phyloP scores from a whole-genome alignment of 2,329 filamentous ascomycete species.

The Penicillium fuscoglaucum region DNA sequence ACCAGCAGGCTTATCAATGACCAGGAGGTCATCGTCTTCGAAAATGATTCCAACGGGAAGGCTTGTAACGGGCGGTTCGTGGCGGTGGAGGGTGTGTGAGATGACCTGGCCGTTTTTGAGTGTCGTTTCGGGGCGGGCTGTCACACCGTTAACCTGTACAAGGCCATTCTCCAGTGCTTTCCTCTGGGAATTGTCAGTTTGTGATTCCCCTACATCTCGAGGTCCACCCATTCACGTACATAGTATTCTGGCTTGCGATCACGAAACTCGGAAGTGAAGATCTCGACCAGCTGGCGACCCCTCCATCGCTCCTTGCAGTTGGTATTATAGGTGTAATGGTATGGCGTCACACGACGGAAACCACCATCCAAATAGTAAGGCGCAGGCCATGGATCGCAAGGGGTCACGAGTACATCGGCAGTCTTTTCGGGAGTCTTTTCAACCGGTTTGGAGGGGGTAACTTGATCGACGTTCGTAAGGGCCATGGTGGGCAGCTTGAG shows the following conservation, averaged over 20 bases:
- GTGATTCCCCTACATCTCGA: not conserved
- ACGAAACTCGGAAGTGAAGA: constrained; percentile 89
- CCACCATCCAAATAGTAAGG: constrained; percentile 85
- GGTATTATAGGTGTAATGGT: constrained; percentile 51
- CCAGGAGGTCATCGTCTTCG: constrained; percentile 89
- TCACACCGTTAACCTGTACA: constrained; percentile 78
- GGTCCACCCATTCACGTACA: constrained; percentile 54
- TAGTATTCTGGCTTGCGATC: constrained; percentile 88
- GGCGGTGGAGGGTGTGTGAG: constrained; percentile 89
- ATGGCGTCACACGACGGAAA: constrained; percentile 48
- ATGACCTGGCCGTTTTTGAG: constrained; percentile 89
- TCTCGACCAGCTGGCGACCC: constrained; percentile 74
- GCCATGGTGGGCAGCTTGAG: constrained; percentile 40
- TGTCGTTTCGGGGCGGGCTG: constrained; percentile 64
- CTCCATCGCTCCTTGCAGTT: constrained; percentile 82
- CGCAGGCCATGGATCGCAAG: constrained; percentile 52
- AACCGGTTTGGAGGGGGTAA: constrained; percentile 29
- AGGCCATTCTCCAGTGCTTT: constrained; percentile 76
- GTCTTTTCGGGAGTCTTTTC: constrained; percentile 29
- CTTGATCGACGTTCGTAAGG: constrained; percentile 35
- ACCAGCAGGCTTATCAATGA: constrained; percentile 95
- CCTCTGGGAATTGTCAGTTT: constrained; percentile 47
- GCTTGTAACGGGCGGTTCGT: constrained; percentile 88
- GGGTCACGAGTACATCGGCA: constrained; percentile 34
- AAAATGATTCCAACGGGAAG: constrained; percentile 79